A percentile compares a stretch with the other conserved stretches of the same genome.
These are phyloP conservation scores for Kazachstania bromeliacearum DNA, from an alignment of 805 yeast genomes.

Conservation along the genomic window DNA sequence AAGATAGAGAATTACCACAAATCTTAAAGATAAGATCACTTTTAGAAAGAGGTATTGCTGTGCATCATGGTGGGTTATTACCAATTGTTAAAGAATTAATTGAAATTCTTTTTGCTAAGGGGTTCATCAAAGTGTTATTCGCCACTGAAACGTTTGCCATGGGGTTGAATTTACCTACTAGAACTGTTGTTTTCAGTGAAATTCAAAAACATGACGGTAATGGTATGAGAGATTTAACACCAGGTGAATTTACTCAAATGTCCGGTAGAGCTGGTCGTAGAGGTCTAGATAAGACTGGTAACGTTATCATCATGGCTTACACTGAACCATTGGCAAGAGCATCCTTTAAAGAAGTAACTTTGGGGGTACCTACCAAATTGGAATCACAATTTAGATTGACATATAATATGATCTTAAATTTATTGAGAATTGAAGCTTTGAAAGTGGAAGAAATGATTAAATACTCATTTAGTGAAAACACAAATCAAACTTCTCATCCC, in stretches of 20 bases:
- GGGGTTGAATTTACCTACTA: conserved; percentile 94
- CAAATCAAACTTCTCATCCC: conserved; percentile 75
- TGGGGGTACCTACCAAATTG: conserved; percentile 85
- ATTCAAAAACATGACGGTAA: conserved; percentile 86
- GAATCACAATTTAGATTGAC: conserved; percentile 90
- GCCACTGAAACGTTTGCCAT: conserved; percentile 98
- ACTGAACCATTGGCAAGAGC: conserved; percentile 48
- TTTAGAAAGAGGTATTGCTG: conserved; percentile 85
- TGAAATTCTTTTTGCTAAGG: conserved; percentile 81
- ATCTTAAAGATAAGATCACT: conserved; percentile 73
- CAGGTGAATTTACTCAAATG: conserved; percentile 98
- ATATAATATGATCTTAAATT: conserved; percentile 87
- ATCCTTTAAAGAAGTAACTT: conserved; percentile 66
- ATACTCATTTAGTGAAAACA: conserved; percentile 87
- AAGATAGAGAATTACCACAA: conserved; percentile 90
- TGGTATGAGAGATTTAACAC: conserved; percentile 67
- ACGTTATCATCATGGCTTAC: conserved; percentile 86
- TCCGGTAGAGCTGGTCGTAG: conserved; percentile 98
- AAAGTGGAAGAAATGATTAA: conserved; percentile 98
- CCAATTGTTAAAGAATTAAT: conserved; percentile 92
- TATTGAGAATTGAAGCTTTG: conserved; percentile 86
- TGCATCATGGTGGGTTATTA: conserved; percentile 87
- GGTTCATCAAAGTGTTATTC: conserved; percentile 80
- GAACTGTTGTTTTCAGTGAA: conserved; percentile 87
- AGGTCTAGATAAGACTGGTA: conserved; percentile 88